Percentiles rank a stretch among this genome's conserved stretches.
These are phyloP conservation scores for Hordeum marinum DNA, from an alignment of 176 grass and related monocot genomes.

Conservation along the genomic window DNA sequence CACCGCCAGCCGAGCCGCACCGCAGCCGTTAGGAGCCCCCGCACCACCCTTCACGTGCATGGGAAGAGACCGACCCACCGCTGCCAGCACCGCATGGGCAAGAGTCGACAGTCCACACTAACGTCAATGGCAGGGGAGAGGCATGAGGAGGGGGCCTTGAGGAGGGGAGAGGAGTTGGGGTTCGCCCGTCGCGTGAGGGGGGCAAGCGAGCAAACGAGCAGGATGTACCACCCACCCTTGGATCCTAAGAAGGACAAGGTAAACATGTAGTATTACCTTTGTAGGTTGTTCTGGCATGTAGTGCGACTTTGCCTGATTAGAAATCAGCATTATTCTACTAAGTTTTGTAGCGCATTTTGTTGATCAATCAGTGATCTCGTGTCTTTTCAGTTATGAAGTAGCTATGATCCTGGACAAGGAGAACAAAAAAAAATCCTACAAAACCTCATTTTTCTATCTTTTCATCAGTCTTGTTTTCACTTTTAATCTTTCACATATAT, in stretches of 20 bases:
- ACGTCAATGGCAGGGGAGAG: too few relatives aligned
- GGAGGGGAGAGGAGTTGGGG: too few relatives aligned
- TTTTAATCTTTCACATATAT: conserved; percentile 82
- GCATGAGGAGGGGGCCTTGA: too few relatives aligned
- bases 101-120: too few relatives aligned
- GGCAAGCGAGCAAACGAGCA: too few relatives aligned
- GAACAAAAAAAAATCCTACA: conserved; percentile 28
- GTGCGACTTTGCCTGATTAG: not conserved
- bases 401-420: conserved; percentile 55
- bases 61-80: too few relatives aligned
- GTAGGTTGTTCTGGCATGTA: conserved; percentile 5
- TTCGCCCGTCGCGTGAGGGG: too few relatives aligned
- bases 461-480: conserved; percentile 67
- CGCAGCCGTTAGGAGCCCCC: too few relatives aligned
- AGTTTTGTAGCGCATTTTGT: not conserved
- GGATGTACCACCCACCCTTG: conserved; percentile 1
- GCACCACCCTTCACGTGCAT: too few relatives aligned
- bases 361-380: not conserved
- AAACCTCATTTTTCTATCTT: conserved; percentile 71
- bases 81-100: too few relatives aligned
- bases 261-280: not conserved
- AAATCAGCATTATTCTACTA: not conserved
- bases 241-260: conserved; percentile 83
- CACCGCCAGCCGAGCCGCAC: too few relatives aligned
- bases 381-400: conserved; percentile 60